These are phyloP conservation scores for Trichoderma asperellum DNA, from an alignment of 2,329 filamentous ascomycete species.

Conservation along the genomic window DNA sequence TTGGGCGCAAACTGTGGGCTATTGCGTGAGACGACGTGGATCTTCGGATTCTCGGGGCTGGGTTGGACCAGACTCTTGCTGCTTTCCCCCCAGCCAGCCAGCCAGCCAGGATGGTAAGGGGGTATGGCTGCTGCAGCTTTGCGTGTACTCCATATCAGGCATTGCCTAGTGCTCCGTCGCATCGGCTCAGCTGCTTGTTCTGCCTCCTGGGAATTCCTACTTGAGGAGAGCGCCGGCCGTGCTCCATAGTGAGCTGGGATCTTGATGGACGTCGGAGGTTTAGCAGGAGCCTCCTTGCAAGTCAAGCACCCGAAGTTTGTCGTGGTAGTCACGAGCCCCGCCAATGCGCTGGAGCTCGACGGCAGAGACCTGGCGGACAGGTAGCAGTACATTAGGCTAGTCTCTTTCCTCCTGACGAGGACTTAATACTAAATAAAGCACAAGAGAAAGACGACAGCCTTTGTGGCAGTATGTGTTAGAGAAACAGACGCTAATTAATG, in stretches of 20 bases:
- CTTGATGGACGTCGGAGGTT: slow-evolving; percentile 10
- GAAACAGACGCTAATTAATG: neutral
- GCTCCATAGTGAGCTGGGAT: neutral
- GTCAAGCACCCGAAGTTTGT: neutral
- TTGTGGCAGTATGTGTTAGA: neutral
- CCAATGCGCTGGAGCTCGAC: neutral
- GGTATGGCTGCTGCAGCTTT: neutral
- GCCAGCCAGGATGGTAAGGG: neutral
- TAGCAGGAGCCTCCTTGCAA: slow-evolving; percentile 7
- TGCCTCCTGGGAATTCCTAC: neutral
- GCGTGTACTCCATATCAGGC: neutral
- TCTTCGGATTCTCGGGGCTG: slow-evolving; percentile 23
- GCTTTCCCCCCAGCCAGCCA: neutral
- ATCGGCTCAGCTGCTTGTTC: slow-evolving; percentile 7
- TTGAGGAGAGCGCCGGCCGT: neutral
- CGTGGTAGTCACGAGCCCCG: slow-evolving; percentile 13
- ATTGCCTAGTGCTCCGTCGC: neutral
- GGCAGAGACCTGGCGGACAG: neutral
- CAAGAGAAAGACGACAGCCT: neutral
- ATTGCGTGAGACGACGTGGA: slow-evolving; percentile 23
- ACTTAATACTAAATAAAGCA: neutral
- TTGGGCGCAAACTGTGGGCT: slow-evolving; percentile 25
- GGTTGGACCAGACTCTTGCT: neutral
- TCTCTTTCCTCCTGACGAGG: neutral
- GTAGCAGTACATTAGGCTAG: neutral